phyloP scores from a whole-genome alignment of 805 yeast genomes.

The Kodamaea lidongshanica region DNA sequence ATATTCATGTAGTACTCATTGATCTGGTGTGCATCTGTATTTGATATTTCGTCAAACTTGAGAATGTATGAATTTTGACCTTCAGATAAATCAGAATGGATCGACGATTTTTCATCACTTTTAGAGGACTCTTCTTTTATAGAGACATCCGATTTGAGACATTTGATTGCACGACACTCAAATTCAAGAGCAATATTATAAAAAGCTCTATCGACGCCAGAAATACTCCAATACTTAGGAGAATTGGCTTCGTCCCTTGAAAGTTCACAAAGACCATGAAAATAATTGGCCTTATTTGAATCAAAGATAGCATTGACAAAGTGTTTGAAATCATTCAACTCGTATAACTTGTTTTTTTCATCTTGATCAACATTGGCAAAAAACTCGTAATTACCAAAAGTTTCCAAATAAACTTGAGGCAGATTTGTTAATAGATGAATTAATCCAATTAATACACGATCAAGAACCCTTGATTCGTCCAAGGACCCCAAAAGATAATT shows the following conservation, averaged over 20 bases:
- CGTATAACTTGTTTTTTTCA: constrained; percentile 1
- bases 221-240: constrained; percentile 1
- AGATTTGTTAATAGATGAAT: constrained; percentile 26
- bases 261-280: constrained; percentile 24
- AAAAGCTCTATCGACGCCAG: constrained; percentile 12
- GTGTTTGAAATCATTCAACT: constrained; percentile 9
- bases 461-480: constrained; percentile 13
- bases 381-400: constrained; percentile 18
- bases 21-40: too few species aligned
- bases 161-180: constrained; percentile 22
- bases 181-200: constrained; percentile 20
- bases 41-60: too few species aligned
- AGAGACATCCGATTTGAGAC: too few species aligned
- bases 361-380: constrained; percentile 13
- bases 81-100: not conserved
- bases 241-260: too few species aligned
- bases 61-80: constrained; percentile 6
- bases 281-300: constrained; percentile 21
- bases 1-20: constrained; percentile 16
- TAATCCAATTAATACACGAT: constrained; percentile 30
- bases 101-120: not conserved
- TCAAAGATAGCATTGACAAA: constrained; percentile 20
- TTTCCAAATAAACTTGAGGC: constrained; percentile 16
- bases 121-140: too few species aligned
- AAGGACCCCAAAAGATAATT: constrained; percentile 25